Evolutionary conservation across 495 filamentous ascomycete species (phyloP).

Genomic region (Recurvomyces mirabilis): DNA sequence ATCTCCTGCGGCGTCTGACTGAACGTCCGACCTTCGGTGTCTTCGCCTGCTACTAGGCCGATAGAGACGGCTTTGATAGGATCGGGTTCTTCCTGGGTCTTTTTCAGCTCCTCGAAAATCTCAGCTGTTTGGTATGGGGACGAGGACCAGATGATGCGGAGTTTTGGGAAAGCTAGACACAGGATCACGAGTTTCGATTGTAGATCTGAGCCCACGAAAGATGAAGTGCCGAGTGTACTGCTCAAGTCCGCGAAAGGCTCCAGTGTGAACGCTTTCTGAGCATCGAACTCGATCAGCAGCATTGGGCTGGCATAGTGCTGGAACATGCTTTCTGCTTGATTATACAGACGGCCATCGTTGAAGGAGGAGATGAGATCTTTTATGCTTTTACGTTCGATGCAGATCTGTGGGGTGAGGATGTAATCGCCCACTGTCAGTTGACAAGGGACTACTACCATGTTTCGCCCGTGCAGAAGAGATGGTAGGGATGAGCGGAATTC

Average conservation of each 20-base stretch:
- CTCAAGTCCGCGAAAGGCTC: conserved; percentile 81
- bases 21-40: conserved; percentile 48
- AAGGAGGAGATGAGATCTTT: conserved; percentile 85
- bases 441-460: conserved; percentile 77
- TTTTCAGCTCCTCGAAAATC: conserved; percentile 90
- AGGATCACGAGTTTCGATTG: conserved; percentile 88
- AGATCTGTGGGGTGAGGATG: conserved; percentile 78
- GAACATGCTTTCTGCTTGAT: conserved; percentile 88
- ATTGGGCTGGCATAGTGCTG: conserved; percentile 82
- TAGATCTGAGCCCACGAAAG: conserved; percentile 53
- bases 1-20: conserved; percentile 73
- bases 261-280: conserved; percentile 92
- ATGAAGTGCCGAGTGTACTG: conserved; percentile 46
- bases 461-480: conserved; percentile 78
- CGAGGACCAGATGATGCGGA: conserved; percentile 87
- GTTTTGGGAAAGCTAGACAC: conserved; percentile 78
- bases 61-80: conserved; percentile 75
- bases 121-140: conserved; percentile 93
- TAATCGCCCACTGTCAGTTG: conserved; percentile 97
- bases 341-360: conserved; percentile 80
- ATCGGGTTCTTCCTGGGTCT: conserved; percentile 77
- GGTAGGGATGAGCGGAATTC: conserved; percentile 91
- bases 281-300: conserved; percentile 94
- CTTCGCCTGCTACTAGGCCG: conserved; percentile 57
- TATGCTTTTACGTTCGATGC: conserved; percentile 87